Conservation (phyloP, 768 basidiomycete genomes). For the Rhodosporidiobolus odoratus region DNA sequence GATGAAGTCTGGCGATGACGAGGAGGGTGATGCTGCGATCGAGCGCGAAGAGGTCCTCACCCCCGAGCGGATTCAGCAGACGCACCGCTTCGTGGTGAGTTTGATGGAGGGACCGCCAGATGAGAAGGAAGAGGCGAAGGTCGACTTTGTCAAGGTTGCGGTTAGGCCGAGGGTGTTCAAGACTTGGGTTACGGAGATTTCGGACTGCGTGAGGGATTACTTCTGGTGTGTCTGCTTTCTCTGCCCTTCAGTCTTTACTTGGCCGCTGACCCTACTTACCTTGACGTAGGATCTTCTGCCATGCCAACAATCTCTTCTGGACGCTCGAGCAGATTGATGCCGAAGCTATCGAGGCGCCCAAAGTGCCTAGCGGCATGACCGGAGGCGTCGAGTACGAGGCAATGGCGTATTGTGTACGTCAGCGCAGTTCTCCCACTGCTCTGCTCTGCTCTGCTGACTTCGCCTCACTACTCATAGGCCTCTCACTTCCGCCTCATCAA, state of each 20-base stretch:
- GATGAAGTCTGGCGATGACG: slow-evolving; percentile 21
- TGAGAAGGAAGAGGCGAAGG: slow-evolving; percentile 40
- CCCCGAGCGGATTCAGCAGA: slow-evolving; percentile 16
- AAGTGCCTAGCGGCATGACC: slow-evolving; percentile 95
- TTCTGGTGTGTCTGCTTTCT: slow-evolving; percentile 45
- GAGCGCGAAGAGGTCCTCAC: slow-evolving; percentile 32
- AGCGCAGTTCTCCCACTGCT: not conserved
- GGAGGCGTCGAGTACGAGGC: slow-evolving; percentile 98
- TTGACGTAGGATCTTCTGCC: slow-evolving; percentile 80
- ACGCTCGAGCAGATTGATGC: slow-evolving; percentile 75
- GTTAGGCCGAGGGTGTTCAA: slow-evolving; percentile 61
- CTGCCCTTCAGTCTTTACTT: no score
- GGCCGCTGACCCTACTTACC: slow-evolving; percentile 47
- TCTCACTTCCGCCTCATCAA: slow-evolving; percentile 83
- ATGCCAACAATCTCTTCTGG: slow-evolving; percentile 90
- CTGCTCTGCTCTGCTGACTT: not conserved
- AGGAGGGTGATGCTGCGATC: slow-evolving; percentile 5
- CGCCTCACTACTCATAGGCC: slow-evolving; percentile 55
- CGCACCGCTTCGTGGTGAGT: slow-evolving; percentile 28
- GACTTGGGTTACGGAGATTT: slow-evolving; percentile 73
- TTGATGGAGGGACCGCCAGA: slow-evolving; percentile 39
- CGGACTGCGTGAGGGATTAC: slow-evolving; percentile 78
- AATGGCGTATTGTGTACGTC: slow-evolving; percentile 82
- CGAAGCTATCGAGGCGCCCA: slow-evolving; percentile 74
- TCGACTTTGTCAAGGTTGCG: slow-evolving; percentile 48